These are phyloP conservation scores for Coelastrella sp. DNA, from an alignment of 139 green algal species.

Conservation along the genomic window DNA sequence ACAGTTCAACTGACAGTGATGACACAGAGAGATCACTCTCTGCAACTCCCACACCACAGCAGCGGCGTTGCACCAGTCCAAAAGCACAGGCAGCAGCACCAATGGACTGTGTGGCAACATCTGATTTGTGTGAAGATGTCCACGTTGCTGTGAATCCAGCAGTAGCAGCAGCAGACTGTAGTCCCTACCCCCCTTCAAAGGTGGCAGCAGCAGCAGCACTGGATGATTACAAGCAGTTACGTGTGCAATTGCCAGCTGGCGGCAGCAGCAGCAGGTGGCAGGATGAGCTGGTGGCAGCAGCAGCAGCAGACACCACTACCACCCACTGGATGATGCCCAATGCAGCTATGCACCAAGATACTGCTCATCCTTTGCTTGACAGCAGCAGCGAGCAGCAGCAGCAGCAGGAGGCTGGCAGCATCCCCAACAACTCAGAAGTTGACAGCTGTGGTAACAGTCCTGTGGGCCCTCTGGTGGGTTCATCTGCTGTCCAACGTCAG, in stretches of 20 bases:
- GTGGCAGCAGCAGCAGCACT: not conserved
- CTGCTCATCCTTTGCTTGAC: not conserved
- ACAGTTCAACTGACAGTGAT: conserved; percentile 30
- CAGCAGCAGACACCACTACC: too few species aligned
- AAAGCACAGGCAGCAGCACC: not conserved
- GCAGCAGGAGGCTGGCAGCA: conserved; percentile 2
- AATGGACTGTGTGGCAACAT: not conserved
- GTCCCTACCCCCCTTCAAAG: too few species aligned
- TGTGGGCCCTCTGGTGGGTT: too few species aligned
- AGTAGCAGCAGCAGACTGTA: conserved; percentile 8
- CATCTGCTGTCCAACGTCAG: too few species aligned
- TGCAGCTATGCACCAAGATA: conserved; percentile 1
- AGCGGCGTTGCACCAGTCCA: not conserved
- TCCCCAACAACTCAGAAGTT: conserved; percentile 22
- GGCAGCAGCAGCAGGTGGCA: not conserved
- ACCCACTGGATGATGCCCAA: too few species aligned
- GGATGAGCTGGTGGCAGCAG: not conserved
- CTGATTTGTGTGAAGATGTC: not conserved
- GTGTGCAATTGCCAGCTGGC: not conserved
- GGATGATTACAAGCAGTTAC: conserved; percentile 17
- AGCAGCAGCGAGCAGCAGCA: conserved; percentile 21
- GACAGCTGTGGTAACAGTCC: conserved; percentile 34
- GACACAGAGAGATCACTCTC: not conserved
- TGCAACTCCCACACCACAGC: not conserved
- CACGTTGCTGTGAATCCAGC: not conserved